phyloP scores from a whole-genome alignment of 2,329 filamentous ascomycete species.

The Hypomyces rosellus region DNA sequence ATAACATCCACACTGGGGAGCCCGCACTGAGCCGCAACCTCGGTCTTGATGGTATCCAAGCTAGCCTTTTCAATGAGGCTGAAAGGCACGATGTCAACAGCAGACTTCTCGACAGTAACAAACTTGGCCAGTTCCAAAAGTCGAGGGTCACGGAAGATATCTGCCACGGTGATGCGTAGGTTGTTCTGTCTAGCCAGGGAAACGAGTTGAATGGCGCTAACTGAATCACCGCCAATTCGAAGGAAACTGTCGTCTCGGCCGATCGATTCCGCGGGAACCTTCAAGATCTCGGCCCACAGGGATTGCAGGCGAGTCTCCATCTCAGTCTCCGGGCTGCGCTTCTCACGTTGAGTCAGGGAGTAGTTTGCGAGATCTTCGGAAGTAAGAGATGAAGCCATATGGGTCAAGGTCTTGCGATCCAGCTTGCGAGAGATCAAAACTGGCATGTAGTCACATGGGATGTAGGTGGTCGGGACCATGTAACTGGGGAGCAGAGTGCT shows the following conservation, averaged over 20 bases:
- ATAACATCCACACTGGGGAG: slow-evolving; percentile 3
- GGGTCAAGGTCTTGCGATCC: slow-evolving; percentile 2
- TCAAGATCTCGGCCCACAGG: slow-evolving; percentile 1
- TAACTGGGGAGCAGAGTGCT: not conserved
- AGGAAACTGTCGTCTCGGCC: slow-evolving; percentile 15
- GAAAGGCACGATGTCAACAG: not conserved
- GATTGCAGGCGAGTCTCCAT: slow-evolving; percentile 2
- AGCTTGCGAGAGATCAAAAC: slow-evolving; percentile 8
- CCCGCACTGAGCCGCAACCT: not conserved
- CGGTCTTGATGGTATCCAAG: too few relatives aligned
- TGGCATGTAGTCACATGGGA: slow-evolving; percentile 9
- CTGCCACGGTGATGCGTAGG: slow-evolving; percentile 10
- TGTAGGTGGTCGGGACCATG: slow-evolving; percentile 6
- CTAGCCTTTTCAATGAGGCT: slow-evolving; percentile 2
- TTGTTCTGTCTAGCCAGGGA: slow-evolving; percentile 8
- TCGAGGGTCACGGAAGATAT: slow-evolving; percentile 13
- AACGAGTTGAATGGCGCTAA: slow-evolving; percentile 12
- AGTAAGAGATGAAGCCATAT: not conserved
- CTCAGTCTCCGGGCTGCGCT: not conserved
- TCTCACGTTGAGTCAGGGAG: not conserved
- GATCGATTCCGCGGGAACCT: slow-evolving; percentile 3
- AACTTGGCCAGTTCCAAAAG: not conserved
- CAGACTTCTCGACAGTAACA: not conserved
- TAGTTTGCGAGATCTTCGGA: slow-evolving; percentile 2
- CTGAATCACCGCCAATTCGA: slow-evolving; percentile 14